Evolutionary conservation across 2,329 filamentous ascomycete species (phyloP), one percentile per base, ranked within the genome.

Genomic region (Amauroascus verrucosus): DNA sequence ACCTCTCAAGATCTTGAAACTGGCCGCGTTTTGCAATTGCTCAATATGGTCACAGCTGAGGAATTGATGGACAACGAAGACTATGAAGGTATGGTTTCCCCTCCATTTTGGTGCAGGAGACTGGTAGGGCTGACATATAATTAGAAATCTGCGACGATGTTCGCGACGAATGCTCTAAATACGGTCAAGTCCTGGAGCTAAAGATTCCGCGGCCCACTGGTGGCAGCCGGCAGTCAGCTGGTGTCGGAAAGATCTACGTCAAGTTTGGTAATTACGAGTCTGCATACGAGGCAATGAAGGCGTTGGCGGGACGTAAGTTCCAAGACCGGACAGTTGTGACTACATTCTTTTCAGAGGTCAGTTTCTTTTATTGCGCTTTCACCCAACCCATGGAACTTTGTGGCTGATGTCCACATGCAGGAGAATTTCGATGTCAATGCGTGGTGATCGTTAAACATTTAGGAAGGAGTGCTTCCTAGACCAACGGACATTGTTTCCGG

Each of bases 1-100:
- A 88, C 84, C 2, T 85, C 86, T 35, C 79, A 79, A 53, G 86
- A 90, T 56, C 76, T 86, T 32, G 89, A 95, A 61, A 82, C 84
- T 56, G 86, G 86, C 59, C 81, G 87, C 53, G 91, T 98, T 14
- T 69, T 98, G 56, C 91, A 95, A 71, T 75, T 98, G 57, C 80
- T 98, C 65, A 98, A 98, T 75, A 98, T 98, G 93, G 91, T 98
- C 33, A 98, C 93, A 0, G 79, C 89, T 0, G 93, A 98, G 63
- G 93, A 98, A 71, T 75, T 98, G 22, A 82, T 96, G 71, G 90
- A 97, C 65, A 84, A 83, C 49, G 90, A 97, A 33, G 93, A 98
- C 64, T 97, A 96, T 64, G 87, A 96, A 72, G 91, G 91, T 90
- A 77, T 65, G 75, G 62, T 44, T 7, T 30, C n/a, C 41, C 18